Conservation (phyloP, 2,329 filamentous ascomycete genomes). For the Erysiphe neolycopersici region DNA sequence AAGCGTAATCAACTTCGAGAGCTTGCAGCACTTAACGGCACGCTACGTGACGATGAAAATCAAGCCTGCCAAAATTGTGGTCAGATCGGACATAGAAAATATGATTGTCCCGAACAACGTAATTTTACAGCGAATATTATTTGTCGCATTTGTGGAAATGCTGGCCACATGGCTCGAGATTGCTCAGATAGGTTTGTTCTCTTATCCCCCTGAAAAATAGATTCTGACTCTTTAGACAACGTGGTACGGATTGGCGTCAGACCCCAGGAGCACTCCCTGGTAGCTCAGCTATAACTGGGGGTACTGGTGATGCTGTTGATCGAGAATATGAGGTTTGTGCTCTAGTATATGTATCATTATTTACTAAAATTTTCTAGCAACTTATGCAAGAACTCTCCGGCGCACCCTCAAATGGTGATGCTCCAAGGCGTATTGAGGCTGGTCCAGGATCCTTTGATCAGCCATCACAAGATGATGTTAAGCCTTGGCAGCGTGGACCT, state of each 20-base stretch:
- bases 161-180: constrained; percentile 93
- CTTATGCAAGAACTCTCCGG: constrained; percentile 92
- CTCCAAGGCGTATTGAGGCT: constrained; percentile 64
- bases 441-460: constrained; percentile 39
- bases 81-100: constrained; percentile 96
- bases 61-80: constrained; percentile 98
- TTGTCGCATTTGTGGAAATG: constrained; percentile 91
- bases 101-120: constrained; percentile 89
- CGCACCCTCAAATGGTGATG: constrained; percentile 26
- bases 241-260: constrained; percentile 80
- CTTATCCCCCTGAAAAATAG: background rate
- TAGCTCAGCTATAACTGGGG: constrained; percentile 25
- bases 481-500: constrained; percentile 72
- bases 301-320: constrained; percentile 60
- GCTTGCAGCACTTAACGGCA: constrained; percentile 93
- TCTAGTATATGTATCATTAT: background rate
- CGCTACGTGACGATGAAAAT: constrained; percentile 94
- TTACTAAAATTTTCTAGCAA: constrained; percentile 30
- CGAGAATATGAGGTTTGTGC: constrained; percentile 71
- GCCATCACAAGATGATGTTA: constrained; percentile 27
- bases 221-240: constrained; percentile 22
- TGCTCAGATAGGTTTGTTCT: constrained; percentile 51
- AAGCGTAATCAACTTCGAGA: constrained; percentile 97
- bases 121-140: constrained; percentile 99
- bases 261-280: constrained; percentile 20